Conservation (phyloP, 2,329 filamentous ascomycete species). For the Colletotrichum tropicicola region DNA sequence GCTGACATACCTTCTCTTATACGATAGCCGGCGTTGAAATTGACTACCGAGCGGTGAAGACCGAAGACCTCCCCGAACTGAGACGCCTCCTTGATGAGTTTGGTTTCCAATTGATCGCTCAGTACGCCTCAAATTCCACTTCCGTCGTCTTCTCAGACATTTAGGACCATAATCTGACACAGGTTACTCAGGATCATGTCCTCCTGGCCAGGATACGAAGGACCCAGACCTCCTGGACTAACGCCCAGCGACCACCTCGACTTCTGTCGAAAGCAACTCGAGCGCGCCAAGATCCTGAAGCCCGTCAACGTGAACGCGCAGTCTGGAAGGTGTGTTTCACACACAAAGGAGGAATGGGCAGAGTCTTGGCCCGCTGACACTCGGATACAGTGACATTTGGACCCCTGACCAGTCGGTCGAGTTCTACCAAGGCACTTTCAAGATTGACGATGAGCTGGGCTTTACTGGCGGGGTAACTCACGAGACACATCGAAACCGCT, state of each 20-base stretch:
- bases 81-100: constrained; percentile 1
- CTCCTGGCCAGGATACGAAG: constrained; percentile 20
- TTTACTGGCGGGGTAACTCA: constrained; percentile 40
- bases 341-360: no score
- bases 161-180: not conserved
- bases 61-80: not conserved
- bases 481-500: constrained; percentile 43
- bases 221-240: constrained; percentile 7
- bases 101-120: constrained; percentile 1
- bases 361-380: constrained; percentile 30
- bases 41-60: not conserved
- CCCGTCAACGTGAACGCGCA: constrained; percentile 29
- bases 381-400: constrained; percentile 38
- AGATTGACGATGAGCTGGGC: constrained; percentile 40
- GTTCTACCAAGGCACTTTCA: constrained; percentile 41
- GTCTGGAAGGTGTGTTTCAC: constrained; percentile 21
- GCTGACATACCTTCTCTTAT: no score
- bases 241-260: constrained; percentile 22
- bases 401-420: constrained; percentile 41
- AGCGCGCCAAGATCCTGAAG: constrained; percentile 17
- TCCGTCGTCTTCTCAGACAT: not conserved
- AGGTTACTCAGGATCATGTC: constrained; percentile 14
- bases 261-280: constrained; percentile 23
- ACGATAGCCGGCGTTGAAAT: constrained; percentile 15
- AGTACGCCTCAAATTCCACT: not conserved